phyloP scores from a whole-genome alignment of 2,329 filamentous ascomycete species.

The Fusarium temperatum region DNA sequence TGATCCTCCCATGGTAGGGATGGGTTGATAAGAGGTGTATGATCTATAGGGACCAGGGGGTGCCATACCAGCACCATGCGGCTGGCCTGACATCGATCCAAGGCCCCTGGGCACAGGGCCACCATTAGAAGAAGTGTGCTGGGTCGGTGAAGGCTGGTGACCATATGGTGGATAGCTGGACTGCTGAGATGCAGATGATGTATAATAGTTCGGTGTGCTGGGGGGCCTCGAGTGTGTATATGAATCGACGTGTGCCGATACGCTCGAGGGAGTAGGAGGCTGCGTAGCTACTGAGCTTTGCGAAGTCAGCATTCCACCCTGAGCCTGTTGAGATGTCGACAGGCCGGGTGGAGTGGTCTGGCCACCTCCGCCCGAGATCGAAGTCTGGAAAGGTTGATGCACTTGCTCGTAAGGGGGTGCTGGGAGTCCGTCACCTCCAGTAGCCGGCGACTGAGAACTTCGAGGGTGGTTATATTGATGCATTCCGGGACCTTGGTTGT shows the following conservation, averaged over 20 bases:
- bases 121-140: constrained; percentile 58
- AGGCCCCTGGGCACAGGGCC: constrained; percentile 52
- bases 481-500: constrained; percentile 61
- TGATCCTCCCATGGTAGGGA: constrained; percentile 71
- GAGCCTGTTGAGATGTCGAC: constrained; percentile 43
- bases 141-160: constrained; percentile 47
- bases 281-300: constrained; percentile 50
- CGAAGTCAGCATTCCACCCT: constrained; percentile 40
- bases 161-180: constrained; percentile 56
- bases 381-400: constrained; percentile 70
- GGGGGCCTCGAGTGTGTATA: constrained; percentile 62
- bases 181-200: constrained; percentile 60
- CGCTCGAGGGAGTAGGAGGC: constrained; percentile 58
- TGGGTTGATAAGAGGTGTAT: constrained; percentile 57
- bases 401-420: constrained; percentile 74
- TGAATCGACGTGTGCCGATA: constrained; percentile 66
- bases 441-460: constrained; percentile 57
- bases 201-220: constrained; percentile 69
- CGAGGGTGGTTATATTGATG: constrained; percentile 45
- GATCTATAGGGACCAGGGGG: constrained; percentile 63
- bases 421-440: constrained; percentile 69
- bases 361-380: constrained; percentile 59
- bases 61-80: constrained; percentile 45
- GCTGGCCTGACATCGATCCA: constrained; percentile 43
- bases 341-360: constrained; percentile 45